Evolutionary conservation across 2,329 filamentous ascomycete species (phyloP).

Genomic region (Hypoxylon rubiginosum): DNA sequence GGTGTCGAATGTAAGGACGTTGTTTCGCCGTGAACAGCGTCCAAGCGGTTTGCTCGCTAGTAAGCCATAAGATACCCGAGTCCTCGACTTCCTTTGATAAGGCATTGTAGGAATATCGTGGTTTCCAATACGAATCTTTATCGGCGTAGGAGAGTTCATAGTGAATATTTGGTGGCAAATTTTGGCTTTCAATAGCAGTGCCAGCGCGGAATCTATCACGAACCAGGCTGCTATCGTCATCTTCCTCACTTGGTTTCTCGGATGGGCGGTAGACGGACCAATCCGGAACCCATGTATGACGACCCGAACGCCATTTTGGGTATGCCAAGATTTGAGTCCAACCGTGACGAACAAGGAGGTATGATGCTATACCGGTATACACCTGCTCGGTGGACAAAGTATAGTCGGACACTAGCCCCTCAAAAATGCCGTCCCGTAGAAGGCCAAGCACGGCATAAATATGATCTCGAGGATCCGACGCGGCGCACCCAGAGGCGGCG

Average conservation of each 20-base stretch:
- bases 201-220: too few relatives aligned
- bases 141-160: too few relatives aligned
- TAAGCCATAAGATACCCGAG: slow-evolving; percentile 1
- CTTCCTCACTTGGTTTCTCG: too few relatives aligned
- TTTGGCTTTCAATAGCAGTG: too few relatives aligned
- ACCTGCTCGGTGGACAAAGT: slow-evolving; percentile 13
- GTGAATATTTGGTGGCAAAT: too few relatives aligned
- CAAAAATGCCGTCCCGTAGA: slow-evolving; percentile 8
- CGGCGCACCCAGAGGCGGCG: slow-evolving; percentile 5
- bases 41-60: slow-evolving; percentile 1
- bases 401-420: slow-evolving; percentile 18
- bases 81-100: too few relatives aligned
- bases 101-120: too few relatives aligned
- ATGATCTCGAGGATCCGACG: slow-evolving; percentile 18
- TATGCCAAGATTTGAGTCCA: slow-evolving; percentile 8
- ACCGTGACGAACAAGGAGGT: slow-evolving; percentile 9
- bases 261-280: slow-evolving; percentile 12
- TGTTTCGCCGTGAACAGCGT: slow-evolving; percentile 8
- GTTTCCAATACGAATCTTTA: too few relatives aligned
- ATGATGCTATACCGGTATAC: slow-evolving; percentile 19
- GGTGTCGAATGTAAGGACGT: background rate
- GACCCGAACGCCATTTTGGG: background rate
- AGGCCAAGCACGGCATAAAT: slow-evolving; percentile 21
- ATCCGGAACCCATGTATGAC: slow-evolving; percentile 16
- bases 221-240: too few relatives aligned